Base-by-base conservation (phyloP, 768 basidiomycete species). In the Pisolithus albus region DNA sequence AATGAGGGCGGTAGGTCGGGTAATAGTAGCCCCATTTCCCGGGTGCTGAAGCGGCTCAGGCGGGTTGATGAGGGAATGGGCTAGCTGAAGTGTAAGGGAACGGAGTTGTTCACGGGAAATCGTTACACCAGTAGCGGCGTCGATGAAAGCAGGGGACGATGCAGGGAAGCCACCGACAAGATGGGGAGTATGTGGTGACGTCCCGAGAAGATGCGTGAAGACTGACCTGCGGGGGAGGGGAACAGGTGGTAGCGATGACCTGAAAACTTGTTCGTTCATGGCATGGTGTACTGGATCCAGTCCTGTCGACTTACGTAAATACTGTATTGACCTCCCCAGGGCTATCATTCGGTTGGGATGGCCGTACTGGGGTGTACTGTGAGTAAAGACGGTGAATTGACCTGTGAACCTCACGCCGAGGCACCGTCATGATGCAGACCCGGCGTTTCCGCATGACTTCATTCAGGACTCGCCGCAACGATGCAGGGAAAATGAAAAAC, bases 81-180 rank as follows among this genome's bases (percentile, higher is more conserved):
- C 86, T 6, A 90, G 68, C 28, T 76, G 70, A 13, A 88, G 73
- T 2, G 82, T 72, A 16, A 81, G 68, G 5, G 74, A 65, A 37
- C 74, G 75, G 19, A 84, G 65, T 44, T 81, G 73, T 0, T 62
- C 73, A 9, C 88, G 79, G 0, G 84, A 74, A 43, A 91, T 57
- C 3, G 72, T 72, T 0, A 74, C 71, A 2, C 79, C 83, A 0
- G 84, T 77, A 2, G 70, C 63, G 0, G 83, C 84, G 57, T 91
- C 87, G 47, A 90, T 72, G 63, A 82, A 87, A 2, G 84, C 86
- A 8, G 76, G 75, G 3, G 67, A 53, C 3, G 67, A 58, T 3
- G 62, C 75, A 2, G 74, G 73, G 56, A 71, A 77, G 13, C 68
- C 66, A 26, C 79, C 78, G 24, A 80, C 62, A 26, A 65, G 54